Percentiles rank a stretch among this genome's conserved stretches.
Conservation (phyloP, 495 filamentous ascomycete genomes). For the Aspergillus steynii region DNA sequence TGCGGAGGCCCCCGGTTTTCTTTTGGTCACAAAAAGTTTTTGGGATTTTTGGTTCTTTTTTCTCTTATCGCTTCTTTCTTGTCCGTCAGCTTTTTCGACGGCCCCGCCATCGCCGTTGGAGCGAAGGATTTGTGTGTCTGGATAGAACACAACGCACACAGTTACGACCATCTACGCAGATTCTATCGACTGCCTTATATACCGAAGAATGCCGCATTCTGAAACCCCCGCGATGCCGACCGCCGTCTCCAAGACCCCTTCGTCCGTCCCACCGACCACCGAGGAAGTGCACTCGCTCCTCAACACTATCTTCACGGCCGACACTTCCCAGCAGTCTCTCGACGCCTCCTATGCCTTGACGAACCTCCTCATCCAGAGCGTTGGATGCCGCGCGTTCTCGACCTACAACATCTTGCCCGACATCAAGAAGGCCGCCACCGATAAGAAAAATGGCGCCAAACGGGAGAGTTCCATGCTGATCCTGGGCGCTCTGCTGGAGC, state of each 20-base stretch:
- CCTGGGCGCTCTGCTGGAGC: conserved; percentile 89
- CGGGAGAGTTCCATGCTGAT: conserved; percentile 95
- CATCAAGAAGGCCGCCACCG: conserved; percentile 81
- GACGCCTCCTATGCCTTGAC: conserved; percentile 83
- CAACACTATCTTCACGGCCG: conserved; percentile 72
- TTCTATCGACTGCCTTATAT: not conserved
- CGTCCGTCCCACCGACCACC: conserved; percentile 59
- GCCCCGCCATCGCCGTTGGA: not conserved
- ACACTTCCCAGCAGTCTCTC: conserved; percentile 82
- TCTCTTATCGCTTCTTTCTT: conserved; percentile 10
- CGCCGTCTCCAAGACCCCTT: conserved; percentile 56
- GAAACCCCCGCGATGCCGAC: conserved; percentile 60
- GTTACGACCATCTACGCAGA: not conserved
- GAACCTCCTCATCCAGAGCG: conserved; percentile 73
- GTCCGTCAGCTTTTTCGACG: conserved; percentile 3
- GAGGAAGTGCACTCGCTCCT: conserved; percentile 75
- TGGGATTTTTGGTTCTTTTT: conserved; percentile 6
- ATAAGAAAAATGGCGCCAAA: conserved; percentile 88
- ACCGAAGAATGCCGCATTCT: conserved; percentile 64
- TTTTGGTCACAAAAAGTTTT: conserved; percentile 7
- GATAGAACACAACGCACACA: conserved; percentile 2
- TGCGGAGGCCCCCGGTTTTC: not conserved
- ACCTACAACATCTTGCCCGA: conserved; percentile 68
- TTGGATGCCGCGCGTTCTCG: conserved; percentile 73
- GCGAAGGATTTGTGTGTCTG: not conserved